Evolutionary conservation across 169 alveolate species (phyloP), one percentile per base, ranked within the genome.

Genomic region (Eimeria necatrix): DNA sequence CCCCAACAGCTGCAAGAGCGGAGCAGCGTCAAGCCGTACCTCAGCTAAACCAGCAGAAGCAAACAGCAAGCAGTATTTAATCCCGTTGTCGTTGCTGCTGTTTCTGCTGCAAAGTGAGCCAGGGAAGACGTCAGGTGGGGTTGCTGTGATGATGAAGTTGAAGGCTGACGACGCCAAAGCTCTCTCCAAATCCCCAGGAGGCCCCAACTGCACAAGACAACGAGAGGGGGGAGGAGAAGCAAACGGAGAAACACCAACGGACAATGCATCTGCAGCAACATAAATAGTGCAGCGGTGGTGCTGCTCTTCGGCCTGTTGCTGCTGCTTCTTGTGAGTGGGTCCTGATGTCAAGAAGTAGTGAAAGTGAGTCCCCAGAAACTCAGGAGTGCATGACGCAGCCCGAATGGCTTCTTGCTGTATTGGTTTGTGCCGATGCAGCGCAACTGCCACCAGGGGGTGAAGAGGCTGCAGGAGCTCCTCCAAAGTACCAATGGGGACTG

Each of bases 381-480:
- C 87, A 68, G 61, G 68, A 49, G 68, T 76, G 87, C 87, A 76
- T 32, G 61, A 53, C 14, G 87, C 87, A 4, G 87, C 87, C n/a
- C 49, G 24, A 9, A 76, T 16, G 46, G 87, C 87, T 16, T 76
- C 68, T 20, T 46, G 87, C 68, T 76, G 87, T 41, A 41, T 4
- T 26, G 52, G 87, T 24, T n/a, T 18, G n/a, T 22, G 87, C 68
- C 24, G 59, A 8, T 3, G 87, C 87, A 22, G 52, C 49, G 52
- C 87, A 5, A 76, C 64, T 5, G 87, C 59, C 4, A 76, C 24
- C 53, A 76, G 26, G 56, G 87, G 87, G 87, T 49, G 87, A 4
- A 76, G 64, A 6, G 68, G 87, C 87, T 14, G 68, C 22, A 76
- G 64, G 18, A 76, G 64, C 6, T 41, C 64, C 14, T 41, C 87